Conservation (phyloP, 306 rosid species). For the Quercus agrifolia region DNA sequence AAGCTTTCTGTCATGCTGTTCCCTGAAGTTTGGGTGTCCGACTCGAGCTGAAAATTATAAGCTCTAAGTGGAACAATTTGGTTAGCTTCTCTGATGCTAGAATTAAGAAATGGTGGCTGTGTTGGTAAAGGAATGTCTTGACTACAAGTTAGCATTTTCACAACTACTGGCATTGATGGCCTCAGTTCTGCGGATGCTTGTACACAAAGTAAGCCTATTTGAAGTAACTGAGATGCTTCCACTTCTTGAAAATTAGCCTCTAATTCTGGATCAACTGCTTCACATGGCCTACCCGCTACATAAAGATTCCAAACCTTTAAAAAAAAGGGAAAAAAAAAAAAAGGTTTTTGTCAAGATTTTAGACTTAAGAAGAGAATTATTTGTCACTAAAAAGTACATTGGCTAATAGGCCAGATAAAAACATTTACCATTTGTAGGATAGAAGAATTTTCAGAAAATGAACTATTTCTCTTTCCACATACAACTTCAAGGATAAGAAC, state of each 20-base stretch:
- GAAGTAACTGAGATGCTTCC: constrained; percentile 40
- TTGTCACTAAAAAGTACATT: background rate
- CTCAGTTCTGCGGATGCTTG: constrained; percentile 53
- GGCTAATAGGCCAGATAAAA: background rate
- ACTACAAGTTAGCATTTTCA: constrained; percentile 34
- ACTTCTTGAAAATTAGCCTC: constrained; percentile 23
- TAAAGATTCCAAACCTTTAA: constrained; percentile 41
- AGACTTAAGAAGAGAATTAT: background rate
- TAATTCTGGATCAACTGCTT: constrained; percentile 36
- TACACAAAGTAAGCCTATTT: constrained; percentile 48
- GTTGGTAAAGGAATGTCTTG: constrained; percentile 40
- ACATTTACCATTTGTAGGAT: constrained; percentile 32
- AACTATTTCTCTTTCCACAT: constrained; percentile 50
- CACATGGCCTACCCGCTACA: constrained; percentile 26
- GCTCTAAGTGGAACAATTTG: background rate
- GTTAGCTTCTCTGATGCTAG: constrained; percentile 10
- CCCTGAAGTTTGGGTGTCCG: constrained; percentile 26
- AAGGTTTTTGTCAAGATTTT: background rate
- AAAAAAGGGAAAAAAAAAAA: background rate
- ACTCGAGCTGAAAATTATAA: constrained; percentile 5
- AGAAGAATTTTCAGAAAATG: constrained; percentile 19
- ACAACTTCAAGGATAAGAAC: constrained; percentile 56
- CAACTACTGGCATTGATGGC: constrained; percentile 46
- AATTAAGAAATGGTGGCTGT: constrained; percentile 45
- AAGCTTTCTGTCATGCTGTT: constrained; percentile 35